Evolutionary conservation across 495 filamentous ascomycete genomes (phyloP).

Genomic region (Aspergillus steynii): DNA sequence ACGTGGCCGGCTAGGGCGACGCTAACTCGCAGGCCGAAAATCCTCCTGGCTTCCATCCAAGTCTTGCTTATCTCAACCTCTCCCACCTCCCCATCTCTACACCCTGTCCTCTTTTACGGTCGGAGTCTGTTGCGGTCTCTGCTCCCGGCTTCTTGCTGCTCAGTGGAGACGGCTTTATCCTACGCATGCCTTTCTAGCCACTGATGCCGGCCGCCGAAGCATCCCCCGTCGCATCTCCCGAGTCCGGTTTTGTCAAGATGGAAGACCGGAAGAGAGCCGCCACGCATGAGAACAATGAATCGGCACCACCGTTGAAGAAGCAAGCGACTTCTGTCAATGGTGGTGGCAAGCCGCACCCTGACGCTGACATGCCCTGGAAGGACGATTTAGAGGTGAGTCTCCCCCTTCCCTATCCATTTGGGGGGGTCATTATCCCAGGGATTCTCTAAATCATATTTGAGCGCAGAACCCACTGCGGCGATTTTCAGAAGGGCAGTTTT

Average conservation of each 20-base stretch:
- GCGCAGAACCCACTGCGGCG: constrained; percentile 4
- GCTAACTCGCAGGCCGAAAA: constrained; percentile 42
- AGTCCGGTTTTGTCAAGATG: constrained; percentile 82
- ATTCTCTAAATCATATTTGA: constrained; percentile 9
- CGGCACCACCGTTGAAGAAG: constrained; percentile 81
- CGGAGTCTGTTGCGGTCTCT: constrained; percentile 34
- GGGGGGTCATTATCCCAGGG: constrained; percentile 19
- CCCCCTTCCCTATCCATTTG: constrained; percentile 24
- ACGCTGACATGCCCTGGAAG: constrained; percentile 78
- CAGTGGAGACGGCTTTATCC: constrained; percentile 39
- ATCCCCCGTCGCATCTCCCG: constrained; percentile 66
- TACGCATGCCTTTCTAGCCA: constrained; percentile 48
- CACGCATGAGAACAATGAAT: constrained; percentile 68
- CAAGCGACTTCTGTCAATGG: constrained; percentile 77
- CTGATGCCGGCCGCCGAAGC: constrained; percentile 82
- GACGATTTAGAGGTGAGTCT: constrained; percentile 85
- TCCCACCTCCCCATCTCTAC: constrained; percentile 22
- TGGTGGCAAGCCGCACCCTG: constrained; percentile 67
- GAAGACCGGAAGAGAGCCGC: constrained; percentile 95
- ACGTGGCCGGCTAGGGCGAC: constrained; percentile 38
- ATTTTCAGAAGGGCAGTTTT: background rate
- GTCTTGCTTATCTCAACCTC: constrained; percentile 33
- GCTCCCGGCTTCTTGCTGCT: constrained; percentile 38
- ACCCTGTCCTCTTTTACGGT: constrained; percentile 21
- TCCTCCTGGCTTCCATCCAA: constrained; percentile 38